Conservation (phyloP, 305 asterid species). For the Rubia tinctorum region DNA sequence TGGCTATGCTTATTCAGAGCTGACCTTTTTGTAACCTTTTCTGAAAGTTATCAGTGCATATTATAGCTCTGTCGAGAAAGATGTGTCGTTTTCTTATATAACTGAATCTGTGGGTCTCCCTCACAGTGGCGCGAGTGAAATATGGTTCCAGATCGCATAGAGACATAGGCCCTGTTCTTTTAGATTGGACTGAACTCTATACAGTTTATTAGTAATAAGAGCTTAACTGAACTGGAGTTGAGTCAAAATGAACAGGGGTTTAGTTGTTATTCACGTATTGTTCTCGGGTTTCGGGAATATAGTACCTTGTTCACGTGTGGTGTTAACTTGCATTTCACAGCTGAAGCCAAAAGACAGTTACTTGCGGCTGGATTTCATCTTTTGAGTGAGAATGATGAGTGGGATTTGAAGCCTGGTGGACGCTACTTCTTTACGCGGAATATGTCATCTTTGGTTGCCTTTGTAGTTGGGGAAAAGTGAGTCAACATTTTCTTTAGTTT, state of each 20-base stretch:
- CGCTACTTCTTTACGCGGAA: slow-evolving; percentile 93
- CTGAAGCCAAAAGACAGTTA: slow-evolving; percentile 90
- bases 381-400: slow-evolving; percentile 85
- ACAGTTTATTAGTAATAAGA: neutral
- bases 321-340: slow-evolving; percentile 33
- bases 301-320: neutral
- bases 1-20: neutral
- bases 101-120: neutral
- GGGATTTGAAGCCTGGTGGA: slow-evolving; percentile 97
- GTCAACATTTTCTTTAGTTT: slow-evolving; percentile 25
- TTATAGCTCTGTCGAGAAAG: neutral
- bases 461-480: slow-evolving; percentile 92
- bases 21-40: neutral
- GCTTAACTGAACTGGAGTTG: neutral
- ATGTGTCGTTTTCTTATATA: neutral
- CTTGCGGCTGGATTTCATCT: slow-evolving; percentile 87
- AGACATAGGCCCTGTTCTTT: neutral
- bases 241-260: neutral
- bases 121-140: neutral
- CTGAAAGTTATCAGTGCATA: neutral
- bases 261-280: neutral
- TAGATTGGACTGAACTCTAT: neutral
- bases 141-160: neutral
- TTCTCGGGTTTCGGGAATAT: neutral
- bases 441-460: slow-evolving; percentile 95